Evolutionary conservation across 257 asterid species (phyloP).

Genomic region (Prunella vulgaris): DNA sequence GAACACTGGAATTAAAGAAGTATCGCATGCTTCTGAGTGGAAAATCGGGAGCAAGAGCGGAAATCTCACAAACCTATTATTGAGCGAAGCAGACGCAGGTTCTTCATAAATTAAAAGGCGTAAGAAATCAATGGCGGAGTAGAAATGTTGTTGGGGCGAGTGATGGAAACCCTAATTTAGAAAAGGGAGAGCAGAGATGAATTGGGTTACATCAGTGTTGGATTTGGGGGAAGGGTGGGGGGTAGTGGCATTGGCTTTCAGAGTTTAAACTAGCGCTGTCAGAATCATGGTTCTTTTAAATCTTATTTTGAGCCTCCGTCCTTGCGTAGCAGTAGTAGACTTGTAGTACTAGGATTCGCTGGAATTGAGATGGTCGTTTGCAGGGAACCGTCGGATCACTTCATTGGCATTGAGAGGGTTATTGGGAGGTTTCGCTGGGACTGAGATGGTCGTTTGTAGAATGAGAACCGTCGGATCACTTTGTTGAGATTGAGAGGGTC

Average conservation of each 20-base stretch:
- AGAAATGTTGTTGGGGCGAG: conserved; percentile 3
- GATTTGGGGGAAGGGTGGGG: neutral
- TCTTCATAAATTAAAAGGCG: conserved; percentile 18
- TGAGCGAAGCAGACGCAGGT: conserved; percentile 9
- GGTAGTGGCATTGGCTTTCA: neutral
- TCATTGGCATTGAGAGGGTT: too few species aligned
- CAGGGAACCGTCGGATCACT: too few species aligned
- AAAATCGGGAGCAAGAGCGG: neutral
- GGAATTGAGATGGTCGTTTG: too few species aligned
- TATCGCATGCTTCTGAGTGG: neutral
- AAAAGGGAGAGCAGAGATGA: neutral
- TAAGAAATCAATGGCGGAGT: neutral
- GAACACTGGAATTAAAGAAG: neutral
- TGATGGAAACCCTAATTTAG: conserved; percentile 33
- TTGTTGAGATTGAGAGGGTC: too few species aligned
- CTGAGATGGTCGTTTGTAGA: too few species aligned
- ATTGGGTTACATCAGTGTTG: conserved; percentile 3
- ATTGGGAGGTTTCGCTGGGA: too few species aligned
- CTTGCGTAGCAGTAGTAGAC: too few species aligned
- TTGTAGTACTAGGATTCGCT: too few species aligned
- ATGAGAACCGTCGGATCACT: too few species aligned
- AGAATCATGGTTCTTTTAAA: neutral
- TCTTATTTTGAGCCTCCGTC: neutral
- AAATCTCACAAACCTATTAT: conserved; percentile 19
- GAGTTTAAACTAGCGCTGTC: neutral